These are phyloP conservation scores for Nicotiana tomentosiformis DNA, from an alignment of 257 asterid species.

Conservation along the genomic window DNA sequence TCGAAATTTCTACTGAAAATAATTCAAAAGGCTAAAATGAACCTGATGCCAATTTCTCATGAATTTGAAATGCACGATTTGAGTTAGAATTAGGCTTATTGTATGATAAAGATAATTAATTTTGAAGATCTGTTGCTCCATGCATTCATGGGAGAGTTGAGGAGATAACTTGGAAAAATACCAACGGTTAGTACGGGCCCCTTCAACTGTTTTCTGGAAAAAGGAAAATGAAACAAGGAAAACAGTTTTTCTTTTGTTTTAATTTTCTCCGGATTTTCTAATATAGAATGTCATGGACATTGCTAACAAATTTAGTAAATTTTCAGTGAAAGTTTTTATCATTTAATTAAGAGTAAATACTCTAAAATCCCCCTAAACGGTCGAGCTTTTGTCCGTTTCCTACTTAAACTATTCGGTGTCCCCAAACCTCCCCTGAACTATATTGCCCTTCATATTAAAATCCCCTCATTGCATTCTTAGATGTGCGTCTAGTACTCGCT, in stretches of 20 bases:
- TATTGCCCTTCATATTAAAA: too few relatives aligned
- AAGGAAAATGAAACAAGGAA: not conserved
- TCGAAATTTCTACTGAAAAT: not conserved
- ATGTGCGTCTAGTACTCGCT: too few relatives aligned
- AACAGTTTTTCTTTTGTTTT: not conserved
- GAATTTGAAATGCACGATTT: not conserved
- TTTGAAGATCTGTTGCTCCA: too few relatives aligned
- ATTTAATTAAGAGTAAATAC: too few relatives aligned
- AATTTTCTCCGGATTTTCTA: not conserved
- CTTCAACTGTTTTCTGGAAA: conserved; percentile 15
- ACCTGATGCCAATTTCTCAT: conserved; percentile 9
- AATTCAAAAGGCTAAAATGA: not conserved
- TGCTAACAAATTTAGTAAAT: not conserved
- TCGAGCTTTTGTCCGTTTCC: too few relatives aligned
- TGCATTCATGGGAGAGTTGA: not conserved
- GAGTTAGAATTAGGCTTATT: too few relatives aligned
- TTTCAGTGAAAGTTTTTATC: too few relatives aligned
- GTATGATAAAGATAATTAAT: too few relatives aligned
- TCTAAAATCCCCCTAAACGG: too few relatives aligned
- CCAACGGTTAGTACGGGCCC: conserved; percentile 25
- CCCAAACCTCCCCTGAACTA: too few relatives aligned
- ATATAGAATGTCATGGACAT: not conserved
- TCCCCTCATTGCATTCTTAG: too few relatives aligned
- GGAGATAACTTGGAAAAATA: not conserved
- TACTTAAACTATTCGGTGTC: too few relatives aligned